Evolutionary conservation across 371 early-diverging fungal genomes (phyloP).

Genomic region (Mucor irregularis): DNA sequence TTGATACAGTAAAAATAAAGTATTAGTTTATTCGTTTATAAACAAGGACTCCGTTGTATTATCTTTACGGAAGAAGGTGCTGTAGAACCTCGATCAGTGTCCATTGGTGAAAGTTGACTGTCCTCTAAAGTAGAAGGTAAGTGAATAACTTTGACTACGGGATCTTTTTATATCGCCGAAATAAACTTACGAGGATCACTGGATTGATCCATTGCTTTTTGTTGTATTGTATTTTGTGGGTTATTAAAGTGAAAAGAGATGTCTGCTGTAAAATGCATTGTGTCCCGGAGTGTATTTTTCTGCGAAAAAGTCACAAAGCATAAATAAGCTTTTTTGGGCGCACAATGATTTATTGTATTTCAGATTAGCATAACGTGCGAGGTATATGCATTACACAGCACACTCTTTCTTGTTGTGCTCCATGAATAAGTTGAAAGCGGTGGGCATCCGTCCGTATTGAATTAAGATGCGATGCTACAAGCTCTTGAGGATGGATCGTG

Average conservation of each 20-base stretch:
- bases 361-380: too few relatives aligned
- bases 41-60: background rate
- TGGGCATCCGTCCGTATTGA: too few relatives aligned
- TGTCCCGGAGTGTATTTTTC: too few relatives aligned
- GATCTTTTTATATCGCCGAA: background rate
- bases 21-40: background rate
- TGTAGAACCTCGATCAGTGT: background rate
- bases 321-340: too few relatives aligned
- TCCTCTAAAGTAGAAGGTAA: slow-evolving; percentile 2
- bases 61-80: slow-evolving; percentile 3
- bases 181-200: slow-evolving; percentile 13
- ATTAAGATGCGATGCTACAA: too few relatives aligned
- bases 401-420: too few relatives aligned
- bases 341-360: too few relatives aligned
- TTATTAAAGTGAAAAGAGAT: background rate
- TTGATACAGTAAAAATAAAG: slow-evolving; percentile 7
- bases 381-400: too few relatives aligned
- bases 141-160: background rate
- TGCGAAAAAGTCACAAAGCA: too few relatives aligned
- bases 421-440: too few relatives aligned
- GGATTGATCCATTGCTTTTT: slow-evolving; percentile 9
- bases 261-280: too few relatives aligned
- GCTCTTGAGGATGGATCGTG: too few relatives aligned
- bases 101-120: slow-evolving; percentile 8
- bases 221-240: background rate